Evolutionary conservation across 2,329 filamentous ascomycete genomes (phyloP).

Genomic region (Penicillium sp.): DNA sequence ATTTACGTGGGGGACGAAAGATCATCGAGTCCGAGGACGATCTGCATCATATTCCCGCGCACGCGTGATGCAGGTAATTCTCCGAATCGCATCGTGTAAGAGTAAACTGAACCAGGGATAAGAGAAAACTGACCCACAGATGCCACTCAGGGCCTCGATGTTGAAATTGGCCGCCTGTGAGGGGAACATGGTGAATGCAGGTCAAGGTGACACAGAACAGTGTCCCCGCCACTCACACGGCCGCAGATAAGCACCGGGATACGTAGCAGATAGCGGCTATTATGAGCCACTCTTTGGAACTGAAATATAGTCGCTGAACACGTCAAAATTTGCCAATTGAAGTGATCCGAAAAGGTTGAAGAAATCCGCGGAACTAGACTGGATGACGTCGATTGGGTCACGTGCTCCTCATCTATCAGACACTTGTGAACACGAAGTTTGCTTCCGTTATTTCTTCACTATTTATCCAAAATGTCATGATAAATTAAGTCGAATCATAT

Average conservation of each 20-base stretch:
- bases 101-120: not conserved
- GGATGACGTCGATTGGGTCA: slow-evolving; percentile 24
- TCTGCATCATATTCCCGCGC: not conserved
- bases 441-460: not conserved
- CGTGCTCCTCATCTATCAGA: slow-evolving; percentile 5
- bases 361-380: slow-evolving; percentile 14
- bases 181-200: slow-evolving; percentile 35
- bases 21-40: not conserved
- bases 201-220: slow-evolving; percentile 2
- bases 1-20: not conserved
- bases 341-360: slow-evolving; percentile 11
- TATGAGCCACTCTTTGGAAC: too few relatives aligned
- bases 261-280: not conserved
- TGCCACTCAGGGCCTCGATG: slow-evolving; percentile 87
- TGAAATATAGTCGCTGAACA: not conserved
- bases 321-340: slow-evolving; percentile 12
- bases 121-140: slow-evolving; percentile 66
- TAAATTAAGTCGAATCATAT: too few relatives aligned
- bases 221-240: not conserved
- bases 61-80: not conserved
- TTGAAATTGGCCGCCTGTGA: slow-evolving; percentile 62
- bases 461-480: not conserved
- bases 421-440: not conserved
- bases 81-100: not conserved
- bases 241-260: not conserved